Conservation (phyloP, 768 basidiomycete species). For the Gyrodon lividus region DNA sequence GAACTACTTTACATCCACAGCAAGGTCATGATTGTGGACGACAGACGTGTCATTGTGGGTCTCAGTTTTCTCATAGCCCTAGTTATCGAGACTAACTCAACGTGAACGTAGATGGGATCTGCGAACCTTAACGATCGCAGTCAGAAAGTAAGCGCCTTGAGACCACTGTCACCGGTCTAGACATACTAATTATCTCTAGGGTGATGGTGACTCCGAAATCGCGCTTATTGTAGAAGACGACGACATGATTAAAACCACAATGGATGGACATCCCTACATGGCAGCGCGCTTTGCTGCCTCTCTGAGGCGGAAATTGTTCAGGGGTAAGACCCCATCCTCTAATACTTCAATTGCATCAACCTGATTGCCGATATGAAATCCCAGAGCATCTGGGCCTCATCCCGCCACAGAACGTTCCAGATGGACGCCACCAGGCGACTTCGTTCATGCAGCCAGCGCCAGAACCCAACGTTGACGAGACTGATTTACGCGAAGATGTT, state of each 20-base stretch:
- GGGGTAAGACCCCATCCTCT: conserved; percentile 46
- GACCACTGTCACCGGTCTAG: neutral
- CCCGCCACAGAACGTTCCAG: conserved; percentile 54
- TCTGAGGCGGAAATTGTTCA: conserved; percentile 79
- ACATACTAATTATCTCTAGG: conserved; percentile 41
- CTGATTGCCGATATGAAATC: conserved; percentile 9
- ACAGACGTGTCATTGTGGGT: conserved; percentile 82
- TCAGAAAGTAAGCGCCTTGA: conserved; percentile 51
- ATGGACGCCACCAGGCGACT: conserved; percentile 40
- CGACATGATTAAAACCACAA: conserved; percentile 68
- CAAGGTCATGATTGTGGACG: conserved; percentile 95
- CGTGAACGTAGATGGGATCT: conserved; percentile 70
- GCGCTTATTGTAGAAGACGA: conserved; percentile 88
- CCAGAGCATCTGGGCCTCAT: conserved; percentile 88
- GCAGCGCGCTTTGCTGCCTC: conserved; percentile 82
- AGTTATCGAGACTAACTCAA: conserved; percentile 5
- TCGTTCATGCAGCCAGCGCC: conserved; percentile 83
- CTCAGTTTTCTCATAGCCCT: neutral
- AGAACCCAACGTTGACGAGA: conserved; percentile 65
- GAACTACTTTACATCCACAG: conserved; percentile 82
- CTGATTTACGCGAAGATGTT: conserved; percentile 51
- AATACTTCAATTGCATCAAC: neutral
- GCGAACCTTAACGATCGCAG: conserved; percentile 91
- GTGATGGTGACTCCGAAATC: conserved; percentile 95
- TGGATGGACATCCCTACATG: conserved; percentile 74